A percentile compares a stretch with the other conserved stretches of the same genome.
phyloP scores from a whole-genome alignment of 345 rosid genomes.

The Eucalyptus shirleyi region DNA sequence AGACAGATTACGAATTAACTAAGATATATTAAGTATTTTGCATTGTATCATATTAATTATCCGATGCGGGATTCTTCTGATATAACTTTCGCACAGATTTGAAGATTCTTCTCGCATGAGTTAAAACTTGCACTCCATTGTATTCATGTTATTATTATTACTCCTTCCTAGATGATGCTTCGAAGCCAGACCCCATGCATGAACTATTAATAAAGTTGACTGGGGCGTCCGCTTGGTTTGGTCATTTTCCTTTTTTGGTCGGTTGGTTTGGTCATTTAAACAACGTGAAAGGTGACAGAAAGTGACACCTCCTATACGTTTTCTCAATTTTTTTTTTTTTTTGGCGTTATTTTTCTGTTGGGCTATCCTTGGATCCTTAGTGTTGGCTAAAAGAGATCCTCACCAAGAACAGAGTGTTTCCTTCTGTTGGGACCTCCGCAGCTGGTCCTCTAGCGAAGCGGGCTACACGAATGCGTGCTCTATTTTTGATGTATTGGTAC shows the following conservation, averaged over 20 bases:
- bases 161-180: not conserved
- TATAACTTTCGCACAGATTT: rapidly evolving
- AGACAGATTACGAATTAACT: not conserved
- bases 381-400: not conserved
- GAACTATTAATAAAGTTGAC: not conserved
- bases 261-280: not conserved
- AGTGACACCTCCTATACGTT: not conserved
- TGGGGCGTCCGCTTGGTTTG: not conserved
- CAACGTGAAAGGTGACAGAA: not conserved
- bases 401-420: not conserved
- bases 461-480: not conserved
- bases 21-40: not conserved
- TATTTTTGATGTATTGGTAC: not conserved
- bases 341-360: not conserved
- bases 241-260: too few relatives aligned
- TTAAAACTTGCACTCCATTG: not conserved
- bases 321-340: not conserved
- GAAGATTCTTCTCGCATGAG: not conserved
- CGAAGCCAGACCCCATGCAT: not conserved
- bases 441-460: not conserved
- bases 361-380: not conserved
- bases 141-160: not conserved
- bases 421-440: not conserved
- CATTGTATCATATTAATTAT: rapidly evolving
- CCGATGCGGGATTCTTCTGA: not conserved